Conservation (phyloP, 352 stramenopile genomes). For the Thalassiosira livingstoniorum region DNA sequence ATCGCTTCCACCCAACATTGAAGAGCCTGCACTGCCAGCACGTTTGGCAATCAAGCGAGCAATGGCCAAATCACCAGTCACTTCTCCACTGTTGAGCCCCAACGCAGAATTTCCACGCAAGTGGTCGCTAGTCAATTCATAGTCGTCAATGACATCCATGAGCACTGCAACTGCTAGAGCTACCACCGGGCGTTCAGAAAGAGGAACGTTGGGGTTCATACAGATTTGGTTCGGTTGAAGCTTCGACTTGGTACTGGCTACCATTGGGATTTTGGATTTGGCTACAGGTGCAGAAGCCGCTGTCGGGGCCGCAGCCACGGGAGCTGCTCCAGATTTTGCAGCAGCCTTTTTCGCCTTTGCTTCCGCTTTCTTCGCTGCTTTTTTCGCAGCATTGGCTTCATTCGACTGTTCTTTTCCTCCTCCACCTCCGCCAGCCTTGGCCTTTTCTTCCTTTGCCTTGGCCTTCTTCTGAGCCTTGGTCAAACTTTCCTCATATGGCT, state of each 20-base stretch:
- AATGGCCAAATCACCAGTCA: slow-evolving; percentile 82
- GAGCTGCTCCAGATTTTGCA: slow-evolving; percentile 67
- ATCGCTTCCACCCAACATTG: slow-evolving; percentile 69
- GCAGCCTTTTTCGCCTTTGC: slow-evolving; percentile 78
- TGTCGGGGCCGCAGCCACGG: neutral
- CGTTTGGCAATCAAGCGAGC: slow-evolving; percentile 72
- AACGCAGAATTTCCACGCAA: slow-evolving; percentile 53
- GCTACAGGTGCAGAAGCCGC: slow-evolving; percentile 15
- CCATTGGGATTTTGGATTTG: slow-evolving; percentile 4
- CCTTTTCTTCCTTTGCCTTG: slow-evolving; percentile 54
- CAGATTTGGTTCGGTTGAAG: slow-evolving; percentile 72
- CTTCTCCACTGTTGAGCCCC: slow-evolving; percentile 48
- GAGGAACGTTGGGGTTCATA: slow-evolving; percentile 77
- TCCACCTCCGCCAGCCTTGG: slow-evolving; percentile 4
- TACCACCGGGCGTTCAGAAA: slow-evolving; percentile 76
- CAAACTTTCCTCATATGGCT: slow-evolving; percentile 68
- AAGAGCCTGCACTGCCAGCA: neutral
- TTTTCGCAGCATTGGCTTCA: slow-evolving; percentile 70
- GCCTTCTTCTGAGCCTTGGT: slow-evolving; percentile 80
- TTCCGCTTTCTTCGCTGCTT: slow-evolving; percentile 80
- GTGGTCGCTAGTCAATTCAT: slow-evolving; percentile 71
- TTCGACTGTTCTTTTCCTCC: slow-evolving; percentile 20
- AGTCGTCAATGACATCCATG: slow-evolving; percentile 73
- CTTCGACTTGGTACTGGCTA: slow-evolving; percentile 51
- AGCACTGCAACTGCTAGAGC: slow-evolving; percentile 73